These are phyloP conservation scores for Ephemerocybe angulata DNA, from an alignment of 768 basidiomycete species.

Conservation along the genomic window DNA sequence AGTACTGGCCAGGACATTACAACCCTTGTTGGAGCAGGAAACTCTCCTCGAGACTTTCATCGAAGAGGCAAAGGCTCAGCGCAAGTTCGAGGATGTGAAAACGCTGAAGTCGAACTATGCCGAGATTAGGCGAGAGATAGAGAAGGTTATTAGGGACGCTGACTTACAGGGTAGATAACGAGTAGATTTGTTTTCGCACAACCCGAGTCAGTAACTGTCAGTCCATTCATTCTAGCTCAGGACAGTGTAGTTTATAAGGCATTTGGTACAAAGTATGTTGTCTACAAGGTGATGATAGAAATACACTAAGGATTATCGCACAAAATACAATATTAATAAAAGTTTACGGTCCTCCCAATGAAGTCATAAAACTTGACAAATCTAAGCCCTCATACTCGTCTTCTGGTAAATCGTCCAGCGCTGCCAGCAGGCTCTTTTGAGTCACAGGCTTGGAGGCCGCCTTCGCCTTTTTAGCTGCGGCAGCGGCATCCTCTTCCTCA, in stretches of 20 bases:
- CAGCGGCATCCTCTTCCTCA: constrained; percentile 65
- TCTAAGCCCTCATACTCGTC: constrained; percentile 91
- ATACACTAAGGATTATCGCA: constrained; percentile 5
- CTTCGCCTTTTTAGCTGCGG: constrained; percentile 51
- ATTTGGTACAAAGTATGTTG: neutral
- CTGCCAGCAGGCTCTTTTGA: constrained; percentile 83
- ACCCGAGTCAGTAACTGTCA: too few species aligned
- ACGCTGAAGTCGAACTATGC: constrained; percentile 72
- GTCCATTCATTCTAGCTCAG: too few species aligned
- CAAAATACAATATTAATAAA: constrained; percentile 8
- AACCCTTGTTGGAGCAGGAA: constrained; percentile 93
- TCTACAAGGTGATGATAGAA: constrained; percentile 2
- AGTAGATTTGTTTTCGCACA: too few species aligned
- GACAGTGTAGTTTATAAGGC: too few species aligned
- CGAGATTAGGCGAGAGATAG: constrained; percentile 85
- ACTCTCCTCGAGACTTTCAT: constrained; percentile 86
- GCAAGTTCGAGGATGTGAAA: constrained; percentile 95
- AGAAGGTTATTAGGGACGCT: constrained; percentile 46
- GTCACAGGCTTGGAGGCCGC: constrained; percentile 55
- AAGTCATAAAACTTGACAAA: constrained; percentile 83
- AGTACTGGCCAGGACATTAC: constrained; percentile 65
- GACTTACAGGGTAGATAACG: constrained; percentile 7
- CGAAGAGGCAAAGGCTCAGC: constrained; percentile 80
- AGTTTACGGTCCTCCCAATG: constrained; percentile 50
- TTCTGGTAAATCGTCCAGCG: constrained; percentile 90